Base-by-base conservation (phyloP, 2,329 filamentous ascomycete genomes). In the Ophiocordyceps camponoti-rufipedis region DNA sequence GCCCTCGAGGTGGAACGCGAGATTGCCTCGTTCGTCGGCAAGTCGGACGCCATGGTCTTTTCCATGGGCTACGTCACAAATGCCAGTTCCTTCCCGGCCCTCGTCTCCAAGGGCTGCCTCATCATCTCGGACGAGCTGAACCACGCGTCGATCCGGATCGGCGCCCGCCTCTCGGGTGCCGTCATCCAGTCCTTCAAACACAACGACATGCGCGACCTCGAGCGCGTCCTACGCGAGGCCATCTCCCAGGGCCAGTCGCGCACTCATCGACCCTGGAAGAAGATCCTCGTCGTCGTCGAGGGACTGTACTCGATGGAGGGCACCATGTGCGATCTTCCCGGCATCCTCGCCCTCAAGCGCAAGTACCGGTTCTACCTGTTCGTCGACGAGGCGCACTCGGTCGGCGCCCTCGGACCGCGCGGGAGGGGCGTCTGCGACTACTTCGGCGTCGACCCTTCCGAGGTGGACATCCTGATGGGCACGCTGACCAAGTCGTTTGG, bases 31-130 rank as follows among this genome's bases (percentile, higher is more conserved):
- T 98, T 98, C 57, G 85, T 96, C 38, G 89, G 88, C 60, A 98
- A 96, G 69, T 83, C 88, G 47, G 78, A 85, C 28, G 82, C 91
- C 28, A 95, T 95, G 81, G 81, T 98, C 45, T 96, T 96, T 68
- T 95, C 89, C 23, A 98, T 98, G 91, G 91, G 91, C 32, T 98
- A 94, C 60, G 87, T 88, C 50, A 98, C 91, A 51, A 98, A 98
- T 58, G 82, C 89, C 29, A 85, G 82, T 52, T 79, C 88, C 14
- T 96, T 98, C 70, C 86, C 89, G 3, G 87, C 88, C 33, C 71
- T 98, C 40, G 85, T 94, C 46, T 82, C 82, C 55, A 96, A 94
- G 67, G 91, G 91, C 49, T 93, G 84, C 57, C 73, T 98, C 45
- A 82, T 98, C 59, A 84, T 98, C 54, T 96, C 89, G 0, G 91